phyloP scores from a whole-genome alignment of 768 basidiomycete genomes.

The Paxillus ammoniavirescens region DNA sequence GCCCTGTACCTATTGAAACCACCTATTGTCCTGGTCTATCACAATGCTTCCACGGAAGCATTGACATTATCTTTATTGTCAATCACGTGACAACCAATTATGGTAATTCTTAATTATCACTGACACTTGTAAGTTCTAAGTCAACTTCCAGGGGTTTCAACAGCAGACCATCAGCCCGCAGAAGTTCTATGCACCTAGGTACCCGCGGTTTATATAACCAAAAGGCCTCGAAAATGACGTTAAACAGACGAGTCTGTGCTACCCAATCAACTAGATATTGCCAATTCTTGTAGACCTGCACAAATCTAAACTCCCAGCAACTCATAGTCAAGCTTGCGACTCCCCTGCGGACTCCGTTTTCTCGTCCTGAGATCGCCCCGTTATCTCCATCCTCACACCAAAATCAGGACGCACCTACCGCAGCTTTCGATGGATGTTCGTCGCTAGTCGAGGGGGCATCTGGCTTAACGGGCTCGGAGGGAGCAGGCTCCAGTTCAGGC shows the following conservation, averaged over 20 bases:
- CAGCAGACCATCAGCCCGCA: too few species aligned
- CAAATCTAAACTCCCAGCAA: slow-evolving; percentile 1
- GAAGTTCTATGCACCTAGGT: too few species aligned
- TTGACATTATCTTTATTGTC: too few species aligned
- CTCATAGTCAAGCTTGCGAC: slow-evolving; percentile 7
- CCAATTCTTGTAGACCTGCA: background rate
- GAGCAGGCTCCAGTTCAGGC: slow-evolving; percentile 2
- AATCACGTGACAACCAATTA: too few species aligned
- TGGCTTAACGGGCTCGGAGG: background rate
- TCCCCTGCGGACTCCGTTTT: background rate
- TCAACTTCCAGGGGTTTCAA: too few species aligned
- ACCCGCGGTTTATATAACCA: too few species aligned
- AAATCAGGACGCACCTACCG: slow-evolving; percentile 14
- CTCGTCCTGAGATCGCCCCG: background rate
- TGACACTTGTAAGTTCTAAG: too few species aligned
- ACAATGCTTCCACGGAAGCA: too few species aligned
- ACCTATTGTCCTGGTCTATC: too few species aligned
- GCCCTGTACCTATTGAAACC: too few species aligned
- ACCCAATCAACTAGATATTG: background rate
- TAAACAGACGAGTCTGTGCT: background rate
- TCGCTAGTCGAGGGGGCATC: slow-evolving; percentile 3
- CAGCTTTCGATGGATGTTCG: slow-evolving; percentile 3
- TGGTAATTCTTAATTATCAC: too few species aligned
- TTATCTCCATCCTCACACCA: slow-evolving; percentile 3
- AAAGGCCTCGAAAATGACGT: background rate